Base-by-base conservation (phyloP, 2,329 filamentous ascomycete species). In the Xylaria sp. region DNA sequence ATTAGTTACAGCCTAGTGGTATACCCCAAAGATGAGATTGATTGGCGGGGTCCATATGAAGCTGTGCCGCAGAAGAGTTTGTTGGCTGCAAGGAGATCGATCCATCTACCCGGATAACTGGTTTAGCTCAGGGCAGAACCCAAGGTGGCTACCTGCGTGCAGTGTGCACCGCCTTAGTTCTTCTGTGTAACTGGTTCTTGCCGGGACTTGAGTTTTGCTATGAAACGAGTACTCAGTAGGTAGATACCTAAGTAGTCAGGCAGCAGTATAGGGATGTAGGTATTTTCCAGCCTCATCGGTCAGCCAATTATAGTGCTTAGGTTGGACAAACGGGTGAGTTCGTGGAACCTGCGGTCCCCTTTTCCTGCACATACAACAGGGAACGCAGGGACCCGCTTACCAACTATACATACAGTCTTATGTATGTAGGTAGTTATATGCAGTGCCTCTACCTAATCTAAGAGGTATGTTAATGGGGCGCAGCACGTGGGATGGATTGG, bases 81-180 rank as follows among this genome's bases (percentile, higher is more conserved):
- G 49, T 31, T 6, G 49, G 15, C 49, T 53, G 26, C 49, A 31
- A 53, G 49, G 49, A 53, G 49, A 53, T 33, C 26, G 26, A 53
- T 33, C 26, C 7, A 49, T 49, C 46, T 49, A 7, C 6, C 38
- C 38, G 13, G 38, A 40, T 15, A 15, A 13, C 38, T 40, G 38
- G 15, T 38, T 38, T 38, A 38, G 36, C 36, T 38, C 36, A 38
- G 36, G 36, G 10, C 36, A 38, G 36, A 13, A 13, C 10, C 36
- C 36, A 38, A 10, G 36, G 36, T 13, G 6, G 33, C 33, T 38
- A 38, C 23, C 10, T 38, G 33, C 7, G 9, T 3, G 7, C 10
- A 44, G 42, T 44, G 42, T 23, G 10, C 42, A 23, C 10, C n/a
- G n/a, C 42, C 46, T 48, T 48, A 13, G 23, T 33, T 33, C 7